Evolutionary conservation across 2,329 filamentous ascomycete genomes (phyloP), one percentile per base, ranked within the genome.

Genomic region (Venturia asperata): DNA sequence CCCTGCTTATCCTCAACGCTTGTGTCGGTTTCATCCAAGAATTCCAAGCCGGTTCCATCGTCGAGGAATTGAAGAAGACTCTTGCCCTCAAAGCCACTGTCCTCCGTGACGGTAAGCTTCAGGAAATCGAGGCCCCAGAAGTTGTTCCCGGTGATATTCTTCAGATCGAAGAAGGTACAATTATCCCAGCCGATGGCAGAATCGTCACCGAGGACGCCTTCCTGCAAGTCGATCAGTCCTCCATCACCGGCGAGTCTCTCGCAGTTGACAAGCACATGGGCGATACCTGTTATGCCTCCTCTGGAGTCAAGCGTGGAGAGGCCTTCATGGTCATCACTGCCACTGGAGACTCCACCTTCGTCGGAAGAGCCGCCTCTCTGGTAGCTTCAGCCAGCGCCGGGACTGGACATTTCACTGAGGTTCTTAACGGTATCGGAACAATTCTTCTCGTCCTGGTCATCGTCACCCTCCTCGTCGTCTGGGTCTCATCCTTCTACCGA

Each of bases 111-210:
- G 89, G 87, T 68, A 82, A 83, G 66, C 83, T 92, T 67, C 84
- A 86, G 77, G 91, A 96, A 77, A 82, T 95, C 68, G 89, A 92
- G 79, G 88, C 90, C 68, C 85, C 88, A 64, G 88, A 92, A 71
- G 88, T 96, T 68, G 91, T 96, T 68, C 90, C 91, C 70, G 91
- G 91, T 77, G 91, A 96, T 81, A 92, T 96, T 72, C 83, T 96
- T 67, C 88, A 92, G 77, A 84, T 96, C 68, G 91, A 96, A 77
- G 91, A 95, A 76, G 92, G 91, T 78, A 93, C 90, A 68, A 95
- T 96, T 71, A 90, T 96, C 71, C 90, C 91, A 68, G 92, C 91
- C 70, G 92, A 96, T 77, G 91, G 91, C 70, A 88, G 88, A 70
- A 88, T 96, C 71, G 86, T 94, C 68, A 92, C 90, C 72, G 88